Conservation (phyloP, 1,284 basidiomycete genomes). For the Boletus smithii region DNA sequence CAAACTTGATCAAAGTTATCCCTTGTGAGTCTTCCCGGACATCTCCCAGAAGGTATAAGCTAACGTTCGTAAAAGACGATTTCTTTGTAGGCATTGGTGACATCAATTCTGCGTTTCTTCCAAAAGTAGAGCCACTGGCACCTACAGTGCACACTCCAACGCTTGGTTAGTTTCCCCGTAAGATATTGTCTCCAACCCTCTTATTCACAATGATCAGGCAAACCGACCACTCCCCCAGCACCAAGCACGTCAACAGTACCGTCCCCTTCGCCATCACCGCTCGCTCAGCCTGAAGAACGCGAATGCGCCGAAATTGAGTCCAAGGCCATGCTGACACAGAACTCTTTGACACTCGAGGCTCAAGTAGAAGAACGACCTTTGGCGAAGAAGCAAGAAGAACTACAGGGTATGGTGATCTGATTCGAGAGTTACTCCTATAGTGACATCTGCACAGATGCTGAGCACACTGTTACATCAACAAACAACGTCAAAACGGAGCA, state of each 20-base stretch:
- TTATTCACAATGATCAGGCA: conserved; percentile 18
- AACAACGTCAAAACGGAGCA: conserved; percentile 37
- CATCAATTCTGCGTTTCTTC: conserved; percentile 93
- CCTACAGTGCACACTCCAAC: conserved; percentile 28
- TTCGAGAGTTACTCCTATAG: neutral
- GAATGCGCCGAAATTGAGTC: conserved; percentile 46
- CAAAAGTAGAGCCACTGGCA: conserved; percentile 61
- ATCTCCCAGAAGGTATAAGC: neutral
- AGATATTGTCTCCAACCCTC: neutral
- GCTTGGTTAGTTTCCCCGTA: conserved; percentile 26
- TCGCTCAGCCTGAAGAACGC: conserved; percentile 36
- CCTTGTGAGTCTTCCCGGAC: conserved; percentile 66
- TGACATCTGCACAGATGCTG: conserved; percentile 16
- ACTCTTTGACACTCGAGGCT: conserved; percentile 73
- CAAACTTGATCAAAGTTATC: conserved; percentile 94
- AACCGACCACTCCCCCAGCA: conserved; percentile 14
- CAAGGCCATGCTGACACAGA: conserved; percentile 57
- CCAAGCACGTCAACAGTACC: conserved; percentile 12
- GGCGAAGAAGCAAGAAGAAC: conserved; percentile 83
- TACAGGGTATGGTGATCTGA: conserved; percentile 45
- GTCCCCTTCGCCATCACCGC: conserved; percentile 26
- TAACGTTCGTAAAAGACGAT: conserved; percentile 61
- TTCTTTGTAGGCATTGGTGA: conserved; percentile 99
- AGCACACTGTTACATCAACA: conserved; percentile 8
- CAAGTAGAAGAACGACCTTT: conserved; percentile 85